Conservation (phyloP, 2,329 filamentous ascomycete species). For the Cercospora sojina region DNA sequence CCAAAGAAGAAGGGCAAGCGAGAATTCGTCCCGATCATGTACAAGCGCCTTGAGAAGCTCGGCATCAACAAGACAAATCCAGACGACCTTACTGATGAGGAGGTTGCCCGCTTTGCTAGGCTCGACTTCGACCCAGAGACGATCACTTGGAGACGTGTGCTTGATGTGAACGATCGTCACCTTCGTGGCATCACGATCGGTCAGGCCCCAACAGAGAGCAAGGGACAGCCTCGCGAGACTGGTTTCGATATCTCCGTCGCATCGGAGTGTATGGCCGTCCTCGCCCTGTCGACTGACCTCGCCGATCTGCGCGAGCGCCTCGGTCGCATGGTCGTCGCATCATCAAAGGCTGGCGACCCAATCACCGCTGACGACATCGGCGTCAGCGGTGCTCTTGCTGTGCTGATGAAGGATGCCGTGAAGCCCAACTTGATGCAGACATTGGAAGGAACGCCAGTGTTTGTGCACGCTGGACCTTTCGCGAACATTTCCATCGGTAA, state of each 20-base stretch:
- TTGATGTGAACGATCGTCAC: slow-evolving; percentile 97
- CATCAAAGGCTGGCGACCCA: slow-evolving; percentile 78
- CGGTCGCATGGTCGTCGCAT: slow-evolving; percentile 92
- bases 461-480: slow-evolving; percentile 96
- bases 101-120: slow-evolving; percentile 83
- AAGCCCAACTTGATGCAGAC: slow-evolving; percentile 99
- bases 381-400: slow-evolving; percentile 85
- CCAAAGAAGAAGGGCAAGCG: slow-evolving; percentile 87
- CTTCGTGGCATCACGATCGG: slow-evolving; percentile 86
- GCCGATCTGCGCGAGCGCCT: slow-evolving; percentile 88
- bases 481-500: slow-evolving; percentile 98
- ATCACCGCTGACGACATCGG: slow-evolving; percentile 96
- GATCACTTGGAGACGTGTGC: slow-evolving; percentile 93
- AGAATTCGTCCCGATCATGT: slow-evolving; percentile 85
- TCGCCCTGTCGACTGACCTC: slow-evolving; percentile 86
- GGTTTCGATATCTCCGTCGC: slow-evolving; percentile 98
- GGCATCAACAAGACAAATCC: slow-evolving; percentile 95
- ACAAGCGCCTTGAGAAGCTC: slow-evolving; percentile 88
- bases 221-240: slow-evolving; percentile 81
- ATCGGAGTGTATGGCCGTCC: slow-evolving; percentile 96
- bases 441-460: slow-evolving; percentile 92
- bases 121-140: slow-evolving; percentile 95
- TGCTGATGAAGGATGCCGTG: slow-evolving; percentile 96
- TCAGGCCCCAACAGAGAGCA: slow-evolving; percentile 77
- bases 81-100: slow-evolving; percentile 83